These are phyloP conservation scores for Immersiporthe knoxdaviesiana DNA, from an alignment of 2,329 filamentous ascomycete species.

Conservation along the genomic window DNA sequence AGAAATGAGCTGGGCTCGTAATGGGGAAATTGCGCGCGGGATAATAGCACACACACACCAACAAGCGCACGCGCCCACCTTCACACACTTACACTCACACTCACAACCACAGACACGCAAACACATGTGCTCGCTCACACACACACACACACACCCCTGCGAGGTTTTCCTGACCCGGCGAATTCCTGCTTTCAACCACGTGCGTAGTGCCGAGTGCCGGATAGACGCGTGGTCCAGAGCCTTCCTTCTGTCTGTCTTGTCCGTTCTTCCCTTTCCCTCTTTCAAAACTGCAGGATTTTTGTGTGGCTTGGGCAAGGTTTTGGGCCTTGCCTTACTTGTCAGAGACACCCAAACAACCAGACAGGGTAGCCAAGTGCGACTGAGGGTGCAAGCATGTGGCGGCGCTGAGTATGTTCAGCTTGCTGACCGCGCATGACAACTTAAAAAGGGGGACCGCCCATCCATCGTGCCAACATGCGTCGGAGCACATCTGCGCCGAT, in stretches of 20 bases:
- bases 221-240: not conserved
- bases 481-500: conserved; percentile 8
- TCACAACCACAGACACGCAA: not conserved
- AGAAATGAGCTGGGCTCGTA: not conserved
- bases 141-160: too few species aligned
- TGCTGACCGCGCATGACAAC: not conserved
- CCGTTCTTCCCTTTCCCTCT: not conserved
- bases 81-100: not conserved
- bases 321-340: not conserved
- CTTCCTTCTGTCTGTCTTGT: not conserved
- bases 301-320: conserved; percentile 3
- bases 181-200: not conserved
- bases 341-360: not conserved
- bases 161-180: not conserved
- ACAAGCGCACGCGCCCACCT: not conserved
- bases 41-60: not conserved
- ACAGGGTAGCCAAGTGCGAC: not conserved
- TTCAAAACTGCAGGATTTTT: not conserved
- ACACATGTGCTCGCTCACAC: not conserved
- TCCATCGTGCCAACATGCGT: conserved; percentile 4
- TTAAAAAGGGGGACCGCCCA: not conserved
- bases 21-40: not conserved
- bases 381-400: not conserved
- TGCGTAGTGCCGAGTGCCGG: not conserved
- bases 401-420: conserved; percentile 1